Percentiles rank a stretch among this genome's conserved stretches.
phyloP scores from a whole-genome alignment of 1,139 yeast species.

The Schizosaccharomyces versatilis region DNA sequence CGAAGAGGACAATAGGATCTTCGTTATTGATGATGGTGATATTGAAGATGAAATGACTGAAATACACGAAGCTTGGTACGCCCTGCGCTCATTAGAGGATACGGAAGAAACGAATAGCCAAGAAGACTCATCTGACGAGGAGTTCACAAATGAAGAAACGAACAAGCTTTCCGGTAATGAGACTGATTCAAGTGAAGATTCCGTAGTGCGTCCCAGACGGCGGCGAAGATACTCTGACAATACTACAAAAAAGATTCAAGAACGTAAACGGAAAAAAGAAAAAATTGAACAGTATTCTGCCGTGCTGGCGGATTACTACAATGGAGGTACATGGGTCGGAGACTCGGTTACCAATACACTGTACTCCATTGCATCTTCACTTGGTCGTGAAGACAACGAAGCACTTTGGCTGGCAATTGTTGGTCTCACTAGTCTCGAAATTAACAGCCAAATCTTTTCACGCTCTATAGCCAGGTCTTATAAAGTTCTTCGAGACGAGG shows the following conservation, averaged over 20 bases:
- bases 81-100: conserved; percentile 3
- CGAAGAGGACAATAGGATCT: conserved; percentile 48
- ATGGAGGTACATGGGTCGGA: conserved; percentile 58
- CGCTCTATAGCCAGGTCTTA: conserved; percentile 43
- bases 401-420: conserved; percentile 70
- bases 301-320: conserved; percentile 33
- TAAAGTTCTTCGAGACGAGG: conserved; percentile 67
- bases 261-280: background rate
- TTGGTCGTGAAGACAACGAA: conserved; percentile 55
- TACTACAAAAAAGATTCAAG: background rate
- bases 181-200: conserved; percentile 7
- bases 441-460: conserved; percentile 32
- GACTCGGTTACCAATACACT: conserved; percentile 60
- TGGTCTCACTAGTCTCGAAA: conserved; percentile 68
- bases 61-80: conserved; percentile 3
- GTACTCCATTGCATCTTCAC: conserved; percentile 54
- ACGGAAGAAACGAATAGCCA: background rate
- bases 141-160: conserved; percentile 1
- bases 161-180: background rate
- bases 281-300: background rate
- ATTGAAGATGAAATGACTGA: conserved; percentile 33
- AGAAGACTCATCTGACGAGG: background rate
- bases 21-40: conserved; percentile 74
- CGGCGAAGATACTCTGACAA: background rate
- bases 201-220: conserved; percentile 5